Evolutionary conservation across 306 rosid species (phyloP).

Genomic region (Bauhinia variegata): DNA sequence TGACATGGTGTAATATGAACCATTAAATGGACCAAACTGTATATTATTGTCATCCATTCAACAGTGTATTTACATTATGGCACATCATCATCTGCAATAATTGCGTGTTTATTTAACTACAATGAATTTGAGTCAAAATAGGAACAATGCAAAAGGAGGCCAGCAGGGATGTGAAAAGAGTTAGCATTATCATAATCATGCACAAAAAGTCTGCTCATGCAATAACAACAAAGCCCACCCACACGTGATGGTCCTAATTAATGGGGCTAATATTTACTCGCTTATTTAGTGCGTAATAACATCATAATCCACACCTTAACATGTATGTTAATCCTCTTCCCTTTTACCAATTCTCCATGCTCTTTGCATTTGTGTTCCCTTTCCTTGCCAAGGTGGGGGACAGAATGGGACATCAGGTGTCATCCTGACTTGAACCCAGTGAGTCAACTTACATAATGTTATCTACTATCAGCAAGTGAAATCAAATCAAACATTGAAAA

Average conservation of each 20-base stretch:
- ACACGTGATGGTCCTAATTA: conserved; percentile 18
- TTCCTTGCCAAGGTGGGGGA: conserved; percentile 13
- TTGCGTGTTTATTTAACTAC: too few relatives aligned
- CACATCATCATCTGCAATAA: too few relatives aligned
- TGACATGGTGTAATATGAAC: not conserved
- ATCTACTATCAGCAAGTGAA: not conserved
- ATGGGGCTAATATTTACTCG: not conserved
- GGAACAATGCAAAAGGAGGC: too few relatives aligned
- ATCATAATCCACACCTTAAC: not conserved
- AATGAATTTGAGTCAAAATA: too few relatives aligned
- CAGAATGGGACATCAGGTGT: conserved; percentile 2
- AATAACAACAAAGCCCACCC: conserved; percentile 12
- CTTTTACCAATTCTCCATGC: not conserved
- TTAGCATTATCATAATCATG: not conserved
- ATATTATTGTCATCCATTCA: too few relatives aligned
- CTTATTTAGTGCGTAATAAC: conserved; percentile 31
- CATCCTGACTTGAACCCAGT: not conserved
- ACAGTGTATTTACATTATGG: too few relatives aligned
- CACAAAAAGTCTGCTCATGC: conserved; percentile 3
- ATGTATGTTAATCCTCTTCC: not conserved
- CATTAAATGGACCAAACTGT: too few relatives aligned
- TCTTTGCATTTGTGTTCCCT: not conserved
- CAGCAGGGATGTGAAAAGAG: not conserved
- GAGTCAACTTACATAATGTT: too few relatives aligned
- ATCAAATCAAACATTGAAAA: conserved; percentile 10